phyloP scores from a whole-genome alignment of 1,284 basidiomycete genomes.

The Cystobasidiaceae sp. region DNA sequence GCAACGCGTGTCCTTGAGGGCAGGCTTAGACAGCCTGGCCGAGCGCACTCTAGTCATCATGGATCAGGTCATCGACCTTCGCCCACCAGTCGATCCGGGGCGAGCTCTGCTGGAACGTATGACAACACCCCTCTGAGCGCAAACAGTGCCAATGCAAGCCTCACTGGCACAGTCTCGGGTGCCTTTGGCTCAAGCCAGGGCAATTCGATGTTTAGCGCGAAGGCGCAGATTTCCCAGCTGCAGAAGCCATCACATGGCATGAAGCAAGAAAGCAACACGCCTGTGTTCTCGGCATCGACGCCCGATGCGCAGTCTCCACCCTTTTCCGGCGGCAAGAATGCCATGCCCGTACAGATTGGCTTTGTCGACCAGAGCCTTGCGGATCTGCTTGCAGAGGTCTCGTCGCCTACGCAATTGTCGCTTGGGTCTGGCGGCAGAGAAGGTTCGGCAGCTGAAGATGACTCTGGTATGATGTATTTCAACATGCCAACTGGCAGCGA shows the following conservation, averaged over 20 bases:
- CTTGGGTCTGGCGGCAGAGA: not conserved
- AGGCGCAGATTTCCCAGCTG: too few species aligned
- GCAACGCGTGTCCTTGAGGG: constrained; percentile 25
- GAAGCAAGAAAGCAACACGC: not conserved
- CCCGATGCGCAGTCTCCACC: constrained; percentile 7
- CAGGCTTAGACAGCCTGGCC: not conserved
- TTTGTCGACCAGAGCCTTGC: constrained; percentile 10
- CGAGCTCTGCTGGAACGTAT: not conserved
- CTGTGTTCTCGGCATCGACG: not conserved
- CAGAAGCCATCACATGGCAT: not conserved
- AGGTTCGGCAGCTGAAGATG: not conserved
- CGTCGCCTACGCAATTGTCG: constrained; percentile 4
- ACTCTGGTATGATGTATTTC: constrained; percentile 18
- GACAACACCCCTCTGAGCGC: not conserved
- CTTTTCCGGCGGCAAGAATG: constrained; percentile 7
- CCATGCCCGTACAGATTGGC: constrained; percentile 13
- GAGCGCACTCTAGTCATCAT: not conserved
- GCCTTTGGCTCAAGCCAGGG: too few species aligned
- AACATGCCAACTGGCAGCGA: constrained; percentile 6
- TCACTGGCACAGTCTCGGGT: too few species aligned
- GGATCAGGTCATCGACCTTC: not conserved
- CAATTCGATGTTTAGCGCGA: too few species aligned
- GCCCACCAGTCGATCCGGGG: not conserved
- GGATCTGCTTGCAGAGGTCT: constrained; percentile 3
- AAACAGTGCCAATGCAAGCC: too few species aligned